Base-by-base conservation (phyloP, 768 basidiomycete genomes). In the Rubroboletus satanas region DNA sequence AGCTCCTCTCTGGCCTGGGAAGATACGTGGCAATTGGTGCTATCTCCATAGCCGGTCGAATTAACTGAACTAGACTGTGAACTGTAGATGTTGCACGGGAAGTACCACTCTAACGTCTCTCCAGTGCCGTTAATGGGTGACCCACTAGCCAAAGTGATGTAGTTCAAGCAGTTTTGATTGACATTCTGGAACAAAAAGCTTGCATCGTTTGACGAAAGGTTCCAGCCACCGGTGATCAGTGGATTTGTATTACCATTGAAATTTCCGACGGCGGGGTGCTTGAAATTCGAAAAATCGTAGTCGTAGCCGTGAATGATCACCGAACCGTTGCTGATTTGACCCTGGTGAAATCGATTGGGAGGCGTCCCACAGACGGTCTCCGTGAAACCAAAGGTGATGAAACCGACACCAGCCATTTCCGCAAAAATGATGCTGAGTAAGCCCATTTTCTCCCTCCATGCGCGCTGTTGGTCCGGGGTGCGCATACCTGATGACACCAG, bases 371-470 rank as follows among this genome's bases (percentile, higher is more conserved):
- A 99, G 41, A 98, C 97, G 51, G 85, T 74, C 66, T 93, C 83
- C 10, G 94, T 98, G 77, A 99, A 99, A 8, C 97, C 97, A 74
- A 99, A 99, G 11, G 97, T 99, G 68, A 99, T 79, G 83, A 93
- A 99, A 66, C 95, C 97, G 65, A 99, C 97, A 50, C 77, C 83
- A 17, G 90, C 89, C 95, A 98, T 97, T 58, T 94, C 80, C n/a
- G 72, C 5, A 15, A 81, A 68, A 66, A 96, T 92, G 71, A 98
- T 78, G 60, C 79, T 76, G 46, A 99, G 77, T 26, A 99, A 81
- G 8, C 96, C 97, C 73, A 98, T 93, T 77, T 99, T 99, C 74
- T 99, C 97, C 59, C 97, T 81, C 95, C 95, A 99, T 41, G 97
- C 97, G 46, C 93, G 84, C 70, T 97, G 94, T 61, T 88, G 89